Percentiles rank a stretch among this genome's conserved stretches.
phyloP scores from a whole-genome alignment of 345 rosid genomes.

The Eucalyptus coolabah region DNA sequence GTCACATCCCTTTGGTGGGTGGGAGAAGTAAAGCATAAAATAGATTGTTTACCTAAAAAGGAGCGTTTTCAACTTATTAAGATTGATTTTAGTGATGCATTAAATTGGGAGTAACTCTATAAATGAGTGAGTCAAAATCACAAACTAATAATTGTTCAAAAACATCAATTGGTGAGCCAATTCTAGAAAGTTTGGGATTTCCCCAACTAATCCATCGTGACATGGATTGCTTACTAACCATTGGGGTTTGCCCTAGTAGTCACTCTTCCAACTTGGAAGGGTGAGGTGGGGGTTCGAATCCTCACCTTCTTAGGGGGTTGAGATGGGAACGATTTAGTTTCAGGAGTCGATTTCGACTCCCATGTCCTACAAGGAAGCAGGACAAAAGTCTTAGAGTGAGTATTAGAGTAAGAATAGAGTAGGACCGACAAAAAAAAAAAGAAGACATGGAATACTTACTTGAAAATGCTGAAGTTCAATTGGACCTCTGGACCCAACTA shows the following conservation, averaged over 20 bases:
- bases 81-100: neutral
- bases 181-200: neutral
- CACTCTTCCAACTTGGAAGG: too few species aligned
- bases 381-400: too few species aligned
- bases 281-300: too few species aligned
- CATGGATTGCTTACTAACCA: neutral
- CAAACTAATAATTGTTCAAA: neutral
- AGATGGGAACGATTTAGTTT: too few species aligned
- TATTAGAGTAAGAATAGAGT: too few species aligned
- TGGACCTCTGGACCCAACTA: neutral
- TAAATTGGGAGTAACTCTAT: too few species aligned
- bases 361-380: too few species aligned
- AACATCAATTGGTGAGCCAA: neutral
- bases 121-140: neutral
- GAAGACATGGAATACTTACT: neutral
- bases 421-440: too few species aligned
- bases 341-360: too few species aligned
- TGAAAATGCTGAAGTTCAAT: neutral
- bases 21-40: neutral
- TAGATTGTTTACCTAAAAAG: neutral
- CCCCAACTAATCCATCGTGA: neutral
- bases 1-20: neutral
- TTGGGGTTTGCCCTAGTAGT: too few species aligned
- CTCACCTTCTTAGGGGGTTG: too few species aligned
- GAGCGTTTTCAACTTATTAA: neutral